Evolutionary conservation across 768 basidiomycete genomes (phyloP).

Genomic region (Rhizopogon rudus): DNA sequence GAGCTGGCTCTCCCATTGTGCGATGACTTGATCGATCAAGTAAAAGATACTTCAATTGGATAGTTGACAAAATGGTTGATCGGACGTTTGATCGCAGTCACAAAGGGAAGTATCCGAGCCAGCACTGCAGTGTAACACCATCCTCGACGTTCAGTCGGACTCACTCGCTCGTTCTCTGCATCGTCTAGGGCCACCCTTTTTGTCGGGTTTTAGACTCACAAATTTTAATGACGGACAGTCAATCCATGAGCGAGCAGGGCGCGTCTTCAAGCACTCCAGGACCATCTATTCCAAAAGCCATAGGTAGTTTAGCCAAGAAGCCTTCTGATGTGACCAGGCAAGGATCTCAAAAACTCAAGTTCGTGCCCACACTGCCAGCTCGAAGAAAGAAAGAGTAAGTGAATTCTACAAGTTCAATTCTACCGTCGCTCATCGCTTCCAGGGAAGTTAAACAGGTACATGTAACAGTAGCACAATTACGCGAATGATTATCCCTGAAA

Average conservation of each 20-base stretch:
- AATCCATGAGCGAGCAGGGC: neutral
- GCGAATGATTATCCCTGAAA: slow-evolving; percentile 1
- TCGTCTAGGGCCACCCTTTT: neutral
- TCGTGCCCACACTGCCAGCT: slow-evolving; percentile 71
- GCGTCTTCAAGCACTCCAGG: slow-evolving; percentile 2
- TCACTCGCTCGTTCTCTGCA: too few species aligned
- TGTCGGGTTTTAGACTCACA: slow-evolving; percentile 4
- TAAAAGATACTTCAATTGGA: neutral
- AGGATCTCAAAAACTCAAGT: slow-evolving; percentile 74
- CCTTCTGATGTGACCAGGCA: slow-evolving; percentile 66
- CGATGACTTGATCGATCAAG: neutral
- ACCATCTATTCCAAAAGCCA: slow-evolving; percentile 50
- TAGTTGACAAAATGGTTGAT: too few species aligned
- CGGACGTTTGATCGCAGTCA: too few species aligned
- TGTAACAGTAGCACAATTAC: slow-evolving; percentile 2
- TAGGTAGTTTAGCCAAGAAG: slow-evolving; percentile 71
- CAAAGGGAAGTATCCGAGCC: too few species aligned
- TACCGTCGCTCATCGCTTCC: slow-evolving; percentile 10
- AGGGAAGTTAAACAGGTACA: slow-evolving; percentile 67
- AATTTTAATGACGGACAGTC: slow-evolving; percentile 2
- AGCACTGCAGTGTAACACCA: too few species aligned
- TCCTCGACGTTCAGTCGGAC: too few species aligned
- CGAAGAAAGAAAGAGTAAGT: slow-evolving; percentile 71
- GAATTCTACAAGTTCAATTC: neutral
- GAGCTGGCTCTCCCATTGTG: slow-evolving; percentile 43